Percentiles rank a stretch among this genome's conserved stretches.
Evolutionary conservation across 805 yeast genomes (phyloP).

Genomic region (Kluyveromyces siamensis): DNA sequence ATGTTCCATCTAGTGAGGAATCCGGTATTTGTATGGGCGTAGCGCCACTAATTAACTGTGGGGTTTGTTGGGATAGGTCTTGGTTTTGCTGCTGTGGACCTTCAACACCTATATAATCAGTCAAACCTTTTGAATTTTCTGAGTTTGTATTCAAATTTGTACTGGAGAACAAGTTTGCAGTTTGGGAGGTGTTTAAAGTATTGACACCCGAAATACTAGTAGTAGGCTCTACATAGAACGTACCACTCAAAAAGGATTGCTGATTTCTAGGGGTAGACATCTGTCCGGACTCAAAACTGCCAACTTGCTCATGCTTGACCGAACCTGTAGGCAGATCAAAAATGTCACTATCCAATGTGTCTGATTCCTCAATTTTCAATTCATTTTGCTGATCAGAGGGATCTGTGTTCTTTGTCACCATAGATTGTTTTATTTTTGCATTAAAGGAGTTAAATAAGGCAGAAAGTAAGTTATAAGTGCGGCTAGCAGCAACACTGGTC

Average conservation of each 20-base stretch:
- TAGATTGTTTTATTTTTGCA: conserved; percentile 46
- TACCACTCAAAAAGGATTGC: not conserved
- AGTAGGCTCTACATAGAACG: conserved; percentile 3
- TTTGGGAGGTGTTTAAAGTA: conserved; percentile 12
- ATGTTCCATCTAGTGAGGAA: conserved; percentile 21
- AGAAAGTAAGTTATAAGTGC: conserved; percentile 73
- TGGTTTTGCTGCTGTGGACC: conserved; percentile 3
- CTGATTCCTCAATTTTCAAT: not conserved
- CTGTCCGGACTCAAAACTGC: not conserved
- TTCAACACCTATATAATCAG: conserved; percentile 5
- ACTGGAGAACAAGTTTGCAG: conserved; percentile 8
- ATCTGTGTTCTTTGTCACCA: not conserved
- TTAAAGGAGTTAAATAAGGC: conserved; percentile 74
- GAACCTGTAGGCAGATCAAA: not conserved
- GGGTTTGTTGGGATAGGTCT: conserved; percentile 23
- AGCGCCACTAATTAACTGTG: conserved; percentile 3
- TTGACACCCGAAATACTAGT: conserved; percentile 14
- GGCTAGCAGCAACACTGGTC: conserved; percentile 65
- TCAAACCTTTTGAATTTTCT: conserved; percentile 1
- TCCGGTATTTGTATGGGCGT: conserved; percentile 1
- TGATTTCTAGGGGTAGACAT: not conserved
- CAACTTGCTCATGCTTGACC: not conserved
- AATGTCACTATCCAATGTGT: not conserved
- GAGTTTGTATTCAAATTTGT: conserved; percentile 1
- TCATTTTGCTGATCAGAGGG: not conserved